Evolutionary conservation across 1,284 basidiomycete species (phyloP).

Genomic region (Microbotryum silenes-acaulis): DNA sequence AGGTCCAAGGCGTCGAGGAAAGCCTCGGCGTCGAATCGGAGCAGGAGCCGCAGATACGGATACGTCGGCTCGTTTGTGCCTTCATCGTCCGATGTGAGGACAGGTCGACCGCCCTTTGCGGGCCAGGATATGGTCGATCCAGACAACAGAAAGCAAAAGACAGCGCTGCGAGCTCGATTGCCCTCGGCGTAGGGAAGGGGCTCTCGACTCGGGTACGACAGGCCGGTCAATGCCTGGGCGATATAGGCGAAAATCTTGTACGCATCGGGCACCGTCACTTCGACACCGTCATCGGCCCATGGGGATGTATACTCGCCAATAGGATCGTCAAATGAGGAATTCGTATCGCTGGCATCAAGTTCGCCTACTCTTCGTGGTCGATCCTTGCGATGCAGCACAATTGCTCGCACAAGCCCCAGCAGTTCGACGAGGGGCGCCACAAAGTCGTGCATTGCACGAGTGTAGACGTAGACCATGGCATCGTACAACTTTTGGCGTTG

Average conservation of each 20-base stretch:
- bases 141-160: constrained; percentile 36
- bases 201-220: constrained; percentile 77
- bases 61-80: constrained; percentile 46
- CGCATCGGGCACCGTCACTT: constrained; percentile 61
- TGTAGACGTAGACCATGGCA: constrained; percentile 90
- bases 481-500: constrained; percentile 78
- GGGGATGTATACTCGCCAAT: neutral
- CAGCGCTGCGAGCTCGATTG: constrained; percentile 42
- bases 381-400: constrained; percentile 48
- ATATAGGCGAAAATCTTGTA: constrained; percentile 92
- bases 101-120: constrained; percentile 49
- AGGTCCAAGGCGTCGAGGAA: constrained; percentile 90
- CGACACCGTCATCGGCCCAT: constrained; percentile 43
- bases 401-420: constrained; percentile 63
- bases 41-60: constrained; percentile 75
- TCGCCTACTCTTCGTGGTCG: constrained; percentile 39
- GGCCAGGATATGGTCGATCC: constrained; percentile 41
- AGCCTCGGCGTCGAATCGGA: constrained; percentile 87
- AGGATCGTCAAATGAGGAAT: neutral
- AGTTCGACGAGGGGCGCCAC: constrained; percentile 82
- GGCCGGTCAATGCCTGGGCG: constrained; percentile 73
- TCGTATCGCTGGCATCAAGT: constrained; percentile 5
- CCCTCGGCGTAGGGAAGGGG: constrained; percentile 59
- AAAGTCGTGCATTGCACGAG: constrained; percentile 76
- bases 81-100: constrained; percentile 25